Evolutionary conservation across 1,284 basidiomycete genomes (phyloP), one percentile per base, ranked within the genome.

Genomic region (Pulveroboletus sp.): DNA sequence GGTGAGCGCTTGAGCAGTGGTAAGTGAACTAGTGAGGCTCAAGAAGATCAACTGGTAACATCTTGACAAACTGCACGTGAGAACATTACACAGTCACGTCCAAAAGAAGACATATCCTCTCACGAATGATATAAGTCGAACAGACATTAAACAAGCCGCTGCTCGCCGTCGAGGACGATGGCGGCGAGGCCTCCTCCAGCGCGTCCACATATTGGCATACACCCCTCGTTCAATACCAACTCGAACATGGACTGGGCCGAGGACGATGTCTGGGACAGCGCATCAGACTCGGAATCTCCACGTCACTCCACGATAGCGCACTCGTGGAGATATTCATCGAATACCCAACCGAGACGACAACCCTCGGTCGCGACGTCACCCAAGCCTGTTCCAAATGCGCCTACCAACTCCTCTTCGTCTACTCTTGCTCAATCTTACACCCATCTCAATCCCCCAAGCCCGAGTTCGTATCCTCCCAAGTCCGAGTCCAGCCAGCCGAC

Each of bases 181-280:
- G 77, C 75, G 67, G 78, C 86, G 62, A 80, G 85, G 64, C 83
- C 89, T 31, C 89, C 90, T 51, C 89, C 89, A 63, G 79, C 88
- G 43, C 81, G 89, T 54, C 89, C 90, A 44, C 89, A 92, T 72
- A 83, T 89, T 59, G 85, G 80, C 47, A 76, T 90, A 46, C 81
- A 83, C 59, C 77, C 85, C 6, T 79, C 83, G 17, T 74, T 64
- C 80, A 81, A 66, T 82, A 81, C 65, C 69, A 77, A 42, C 64
- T 73, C 57, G 74, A 78, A 60, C 65, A 67, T 70, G 57, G 86
- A 90, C 56, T 89, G 89, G 88, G 87, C 76, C 14, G 89, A 92
- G 70, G 92, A 95, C 63, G 92, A 95, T 71, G 92, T 87, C 44
- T 95, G 93, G 92, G 92, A 95, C 76, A 90, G 87, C 64, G 81